These are phyloP conservation scores for Tremella yokohamensis DNA, from an alignment of 768 basidiomycete species.

Conservation along the genomic window DNA sequence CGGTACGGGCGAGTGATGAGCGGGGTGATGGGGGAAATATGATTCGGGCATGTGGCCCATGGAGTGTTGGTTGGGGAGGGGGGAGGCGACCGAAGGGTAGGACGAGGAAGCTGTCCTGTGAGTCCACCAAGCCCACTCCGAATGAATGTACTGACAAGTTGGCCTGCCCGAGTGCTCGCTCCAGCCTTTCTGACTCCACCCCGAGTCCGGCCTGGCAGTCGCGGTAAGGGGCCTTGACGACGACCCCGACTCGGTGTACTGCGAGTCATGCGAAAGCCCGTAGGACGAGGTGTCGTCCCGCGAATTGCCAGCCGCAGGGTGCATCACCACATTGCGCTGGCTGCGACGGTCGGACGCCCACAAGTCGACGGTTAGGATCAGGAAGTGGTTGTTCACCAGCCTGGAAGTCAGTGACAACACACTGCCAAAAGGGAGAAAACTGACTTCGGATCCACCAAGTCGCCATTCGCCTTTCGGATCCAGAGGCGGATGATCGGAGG, in stretches of 20 bases:
- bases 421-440: neutral
- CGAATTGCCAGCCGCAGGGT: conserved; percentile 62
- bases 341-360: conserved; percentile 78
- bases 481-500: conserved; percentile 60
- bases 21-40: neutral
- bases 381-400: conserved; percentile 79
- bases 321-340: conserved; percentile 84
- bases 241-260: conserved; percentile 7
- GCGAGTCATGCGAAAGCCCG: neutral
- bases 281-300: conserved; percentile 14
- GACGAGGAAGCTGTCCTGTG: neutral
- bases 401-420: conserved; percentile 53
- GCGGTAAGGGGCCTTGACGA: conserved; percentile 1
- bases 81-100: neutral
- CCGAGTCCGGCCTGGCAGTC: conserved; percentile 9
- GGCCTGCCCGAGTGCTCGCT: too few relatives aligned
- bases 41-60: neutral
- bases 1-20: neutral
- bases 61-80: neutral
- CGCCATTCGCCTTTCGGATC: conserved; percentile 23
- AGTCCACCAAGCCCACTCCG: too few relatives aligned
- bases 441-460: conserved; percentile 31
- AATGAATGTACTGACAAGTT: too few relatives aligned
- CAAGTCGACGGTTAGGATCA: conserved; percentile 85
- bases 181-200: neutral